phyloP scores from a whole-genome alignment of 2,329 filamentous ascomycete species.

The Cercospora sp. region DNA sequence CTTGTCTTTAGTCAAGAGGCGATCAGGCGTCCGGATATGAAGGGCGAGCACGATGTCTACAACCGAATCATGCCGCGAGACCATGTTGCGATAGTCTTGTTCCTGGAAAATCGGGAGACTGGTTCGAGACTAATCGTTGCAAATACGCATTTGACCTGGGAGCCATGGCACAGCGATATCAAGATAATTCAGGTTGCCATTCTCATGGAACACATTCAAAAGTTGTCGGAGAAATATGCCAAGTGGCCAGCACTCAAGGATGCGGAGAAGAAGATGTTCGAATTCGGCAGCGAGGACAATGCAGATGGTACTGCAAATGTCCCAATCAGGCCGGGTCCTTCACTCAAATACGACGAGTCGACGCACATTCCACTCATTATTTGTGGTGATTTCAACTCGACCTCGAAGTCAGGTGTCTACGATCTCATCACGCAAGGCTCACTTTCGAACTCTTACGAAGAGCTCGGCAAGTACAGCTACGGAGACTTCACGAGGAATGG shows the following conservation, averaged over 20 bases:
- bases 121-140: constrained; percentile 90
- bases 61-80: constrained; percentile 98
- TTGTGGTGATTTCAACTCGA: constrained; percentile 96
- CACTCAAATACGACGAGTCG: constrained; percentile 80
- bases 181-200: constrained; percentile 96
- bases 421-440: constrained; percentile 81
- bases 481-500: constrained; percentile 90
- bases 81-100: constrained; percentile 88
- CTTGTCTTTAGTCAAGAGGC: constrained; percentile 90
- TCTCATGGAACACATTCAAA: constrained; percentile 86
- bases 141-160: constrained; percentile 95
- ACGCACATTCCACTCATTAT: constrained; percentile 88
- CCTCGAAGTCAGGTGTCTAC: constrained; percentile 82
- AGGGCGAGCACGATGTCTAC: constrained; percentile 95
- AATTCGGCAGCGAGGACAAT: constrained; percentile 49
- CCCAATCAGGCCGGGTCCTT: constrained; percentile 65
- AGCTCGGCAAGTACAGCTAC: constrained; percentile 79
- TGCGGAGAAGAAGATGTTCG: constrained; percentile 63
- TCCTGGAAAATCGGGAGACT: constrained; percentile 87
- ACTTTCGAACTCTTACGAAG: constrained; percentile 74
- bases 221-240: constrained; percentile 80
- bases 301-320: constrained; percentile 51
- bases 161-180: constrained; percentile 85
- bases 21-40: constrained; percentile 94
- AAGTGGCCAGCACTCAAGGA: constrained; percentile 71